Percentiles rank a stretch among this genome's conserved stretches.
These are phyloP conservation scores for Vachellia pachyceras DNA, from an alignment of 306 rosid species.

Conservation along the genomic window DNA sequence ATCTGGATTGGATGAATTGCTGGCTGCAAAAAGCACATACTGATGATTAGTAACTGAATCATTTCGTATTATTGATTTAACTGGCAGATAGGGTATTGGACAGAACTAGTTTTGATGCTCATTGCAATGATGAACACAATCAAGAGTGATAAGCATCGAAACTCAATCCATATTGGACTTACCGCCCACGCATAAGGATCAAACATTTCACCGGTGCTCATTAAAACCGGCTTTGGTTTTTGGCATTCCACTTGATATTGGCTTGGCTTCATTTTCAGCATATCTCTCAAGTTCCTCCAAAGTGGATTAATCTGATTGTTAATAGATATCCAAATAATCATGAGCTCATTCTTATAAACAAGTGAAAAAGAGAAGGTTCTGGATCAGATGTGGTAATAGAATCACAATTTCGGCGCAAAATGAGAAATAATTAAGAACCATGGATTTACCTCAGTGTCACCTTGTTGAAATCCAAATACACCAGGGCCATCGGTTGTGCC, in stretches of 20 bases:
- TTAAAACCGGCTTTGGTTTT: conserved; percentile 74
- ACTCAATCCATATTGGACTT: conserved; percentile 10
- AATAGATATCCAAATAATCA: not conserved
- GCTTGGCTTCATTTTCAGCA: conserved; percentile 58
- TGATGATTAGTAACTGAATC: not conserved
- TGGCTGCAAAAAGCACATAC: conserved; percentile 57
- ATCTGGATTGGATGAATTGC: conserved; percentile 88
- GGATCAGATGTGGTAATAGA: not conserved
- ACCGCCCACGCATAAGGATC: conserved; percentile 92
- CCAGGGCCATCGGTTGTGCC: conserved; percentile 96
- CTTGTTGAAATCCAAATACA: conserved; percentile 81
- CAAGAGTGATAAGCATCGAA: too few relatives aligned
- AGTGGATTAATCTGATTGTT: conserved; percentile 56
- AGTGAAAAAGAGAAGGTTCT: not conserved
- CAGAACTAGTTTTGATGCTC: too few relatives aligned
- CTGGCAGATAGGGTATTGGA: not conserved
- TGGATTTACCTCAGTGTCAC: conserved; percentile 62
- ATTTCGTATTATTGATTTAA: not conserved
- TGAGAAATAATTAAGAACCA: not conserved
- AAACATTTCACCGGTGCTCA: conserved; percentile 84
- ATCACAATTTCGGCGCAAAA: not conserved
- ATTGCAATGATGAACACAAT: too few relatives aligned
- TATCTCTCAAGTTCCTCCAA: conserved; percentile 60
- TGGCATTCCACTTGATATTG: conserved; percentile 73
- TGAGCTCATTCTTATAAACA: not conserved